phyloP scores from a whole-genome alignment of 257 asterid genomes.

The Ocimum tenuiflorum region DNA sequence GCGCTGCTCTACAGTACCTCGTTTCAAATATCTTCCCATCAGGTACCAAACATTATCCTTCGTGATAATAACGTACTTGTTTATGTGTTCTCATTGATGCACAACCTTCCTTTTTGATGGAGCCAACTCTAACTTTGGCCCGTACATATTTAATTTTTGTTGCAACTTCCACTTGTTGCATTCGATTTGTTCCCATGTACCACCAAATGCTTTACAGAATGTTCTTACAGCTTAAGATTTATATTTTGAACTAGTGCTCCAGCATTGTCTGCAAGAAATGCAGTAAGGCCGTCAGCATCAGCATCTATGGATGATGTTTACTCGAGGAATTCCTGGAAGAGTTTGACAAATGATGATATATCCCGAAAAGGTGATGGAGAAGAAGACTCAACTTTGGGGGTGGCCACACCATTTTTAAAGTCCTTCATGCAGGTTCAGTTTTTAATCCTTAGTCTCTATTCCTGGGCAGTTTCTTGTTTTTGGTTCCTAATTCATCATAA shows the following conservation, averaged over 20 bases:
- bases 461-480: neutral
- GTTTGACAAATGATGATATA: conserved; percentile 55
- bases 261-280: conserved; percentile 66
- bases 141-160: neutral
- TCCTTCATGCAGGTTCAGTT: conserved; percentile 90
- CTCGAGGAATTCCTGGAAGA: conserved; percentile 77
- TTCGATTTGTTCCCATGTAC: neutral
- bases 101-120: neutral
- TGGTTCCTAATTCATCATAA: conserved; percentile 1
- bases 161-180: neutral
- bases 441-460: neutral
- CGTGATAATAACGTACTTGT: neutral
- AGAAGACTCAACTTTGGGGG: conserved; percentile 73
- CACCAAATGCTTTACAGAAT: conserved; percentile 7
- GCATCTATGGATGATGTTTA: conserved; percentile 70
- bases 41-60: conserved; percentile 47
- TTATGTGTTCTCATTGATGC: neutral
- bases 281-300: conserved; percentile 50
- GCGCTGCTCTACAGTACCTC: conserved; percentile 94
- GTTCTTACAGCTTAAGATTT: conserved; percentile 15
- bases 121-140: neutral
- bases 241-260: conserved; percentile 64
- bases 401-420: conserved; percentile 88
- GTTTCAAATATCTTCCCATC: conserved; percentile 97
- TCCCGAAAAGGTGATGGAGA: conserved; percentile 55